Evolutionary conservation across 2,329 filamentous ascomycete species (phyloP), one percentile per base, ranked within the genome.

Genomic region (Pleurostoma richardsiae): DNA sequence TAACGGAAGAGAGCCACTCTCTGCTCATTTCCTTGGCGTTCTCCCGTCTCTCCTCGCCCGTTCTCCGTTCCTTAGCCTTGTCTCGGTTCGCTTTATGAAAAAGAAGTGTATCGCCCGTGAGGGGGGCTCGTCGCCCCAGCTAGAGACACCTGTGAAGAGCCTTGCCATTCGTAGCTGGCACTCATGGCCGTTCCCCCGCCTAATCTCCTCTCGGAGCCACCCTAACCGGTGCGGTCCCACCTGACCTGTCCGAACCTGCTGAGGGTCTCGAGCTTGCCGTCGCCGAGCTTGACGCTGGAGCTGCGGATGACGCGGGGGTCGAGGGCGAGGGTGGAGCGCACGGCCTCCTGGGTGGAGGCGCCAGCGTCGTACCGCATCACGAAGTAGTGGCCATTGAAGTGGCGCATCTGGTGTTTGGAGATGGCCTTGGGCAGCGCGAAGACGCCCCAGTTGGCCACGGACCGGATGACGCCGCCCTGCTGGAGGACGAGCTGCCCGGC

Each of bases 351-450:
- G 6, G 88, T 85, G 43, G 74, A 67, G 6, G 83, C 72, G 49
- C 84, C 86, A 47, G 86, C 73, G 67, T 99, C 94, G 76, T 96
- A 99, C 58, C 94, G 88, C 87, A 99, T 88, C 62, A 95, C 87
- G 69, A 99, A 99, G 78, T 99, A 95, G 74, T 97, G 91, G 46
- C 94, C 94, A 56, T 83, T 80, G 54, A 81, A 81, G 77, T 97
- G 86, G 55, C 83, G 83, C 57, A 86, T 83, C 71, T 96, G 90
- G 68, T 95, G 85, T 63, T 86, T 85, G 52, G 83, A 85, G 49
- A 85, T 77, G 52, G 89, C 82, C 56, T 84, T 86, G 42, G 94
- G 92, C 19, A 99, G 85, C 42, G 85, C 77, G 72, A 94, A 96
- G 57, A 88, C 80, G 63, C 94, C 94, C 94, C 94, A 99, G 77